Percentiles rank a stretch among this genome's conserved stretches.
These are phyloP conservation scores for Linnemannia zychae DNA, from an alignment of 192 early-diverging fungal species.

Conservation along the genomic window DNA sequence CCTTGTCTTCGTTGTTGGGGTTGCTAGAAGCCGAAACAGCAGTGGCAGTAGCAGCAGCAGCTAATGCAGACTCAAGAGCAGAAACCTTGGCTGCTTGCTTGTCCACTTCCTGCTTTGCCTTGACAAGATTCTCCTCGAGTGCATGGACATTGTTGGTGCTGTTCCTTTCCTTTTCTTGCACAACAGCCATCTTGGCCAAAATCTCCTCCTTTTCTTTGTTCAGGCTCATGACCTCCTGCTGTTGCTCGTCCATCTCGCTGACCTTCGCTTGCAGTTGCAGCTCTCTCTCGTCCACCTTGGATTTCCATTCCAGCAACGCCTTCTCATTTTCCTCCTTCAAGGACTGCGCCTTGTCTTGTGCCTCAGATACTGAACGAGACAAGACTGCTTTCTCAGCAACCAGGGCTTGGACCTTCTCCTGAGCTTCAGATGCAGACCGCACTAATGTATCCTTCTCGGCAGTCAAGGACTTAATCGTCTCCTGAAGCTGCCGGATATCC, in stretches of 20 bases:
- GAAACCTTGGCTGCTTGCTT: background rate
- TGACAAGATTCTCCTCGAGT: slow-evolving; percentile 28
- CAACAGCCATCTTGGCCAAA: slow-evolving; percentile 36
- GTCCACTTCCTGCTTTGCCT: slow-evolving; percentile 21
- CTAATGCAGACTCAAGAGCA: background rate
- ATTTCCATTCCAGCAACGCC: slow-evolving; percentile 12
- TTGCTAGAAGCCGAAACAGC: background rate
- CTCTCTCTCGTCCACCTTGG: slow-evolving; percentile 23
- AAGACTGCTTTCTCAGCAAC: background rate
- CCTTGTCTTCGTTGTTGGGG: slow-evolving; percentile 4
- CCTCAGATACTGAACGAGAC: slow-evolving; percentile 3
- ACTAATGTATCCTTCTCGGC: slow-evolving; percentile 1
- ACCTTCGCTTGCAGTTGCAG: slow-evolving; percentile 15
- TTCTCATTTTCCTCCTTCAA: slow-evolving; percentile 15
- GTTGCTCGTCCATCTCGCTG: slow-evolving; percentile 15
- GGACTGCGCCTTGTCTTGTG: slow-evolving; percentile 3
- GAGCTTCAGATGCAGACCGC: slow-evolving; percentile 10
- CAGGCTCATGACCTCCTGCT: slow-evolving; percentile 16
- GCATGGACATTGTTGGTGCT: slow-evolving; percentile 7
- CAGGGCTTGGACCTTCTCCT: slow-evolving; percentile 16
- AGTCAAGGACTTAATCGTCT: slow-evolving; percentile 20
- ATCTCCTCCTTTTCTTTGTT: slow-evolving; percentile 34
- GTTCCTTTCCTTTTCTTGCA: slow-evolving; percentile 38
- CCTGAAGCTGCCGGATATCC: slow-evolving; percentile 3
- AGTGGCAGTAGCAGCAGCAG: background rate